Conservation (phyloP, 2,329 filamentous ascomycete genomes). For the Aspergillus chevalieri region DNA sequence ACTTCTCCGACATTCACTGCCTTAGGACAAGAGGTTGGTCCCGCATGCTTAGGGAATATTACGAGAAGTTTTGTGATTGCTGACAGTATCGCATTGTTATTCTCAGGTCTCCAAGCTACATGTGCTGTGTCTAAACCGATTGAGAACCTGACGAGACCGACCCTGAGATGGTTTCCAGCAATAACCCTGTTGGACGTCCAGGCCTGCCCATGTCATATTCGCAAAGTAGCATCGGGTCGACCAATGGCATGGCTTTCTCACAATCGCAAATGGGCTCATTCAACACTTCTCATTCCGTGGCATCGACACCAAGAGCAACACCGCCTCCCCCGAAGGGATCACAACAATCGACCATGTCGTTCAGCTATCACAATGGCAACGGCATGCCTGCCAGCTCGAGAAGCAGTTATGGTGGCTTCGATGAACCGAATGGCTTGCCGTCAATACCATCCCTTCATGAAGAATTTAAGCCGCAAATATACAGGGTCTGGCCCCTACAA, state of each 20-base stretch:
- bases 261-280: conserved; percentile 38
- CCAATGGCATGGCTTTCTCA: conserved; percentile 33
- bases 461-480: conserved; percentile 42
- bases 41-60: conserved; percentile 10
- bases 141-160: conserved; percentile 1
- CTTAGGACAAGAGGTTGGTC: conserved; percentile 17
- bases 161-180: conserved; percentile 25
- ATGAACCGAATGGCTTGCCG: conserved; percentile 37
- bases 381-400: conserved; percentile 27
- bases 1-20: conserved; percentile 16
- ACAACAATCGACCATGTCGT: conserved; percentile 39
- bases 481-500: conserved; percentile 31
- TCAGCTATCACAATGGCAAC: conserved; percentile 36
- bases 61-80: neutral
- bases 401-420: conserved; percentile 33
- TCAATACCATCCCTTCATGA: conserved; percentile 32
- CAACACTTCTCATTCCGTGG: conserved; percentile 40
- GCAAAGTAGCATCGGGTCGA: conserved; percentile 32
- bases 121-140: neutral
- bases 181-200: conserved; percentile 22
- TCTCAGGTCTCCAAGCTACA: neutral
- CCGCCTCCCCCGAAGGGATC: conserved; percentile 34
- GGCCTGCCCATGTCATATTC: conserved; percentile 33
- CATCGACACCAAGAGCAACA: conserved; percentile 41
- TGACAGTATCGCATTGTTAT: neutral